A percentile compares a stretch with the other conserved stretches of the same genome.
phyloP scores from a whole-genome alignment of 2,329 filamentous ascomycete species.

The Pseudogymnoascus verrucosus region DNA sequence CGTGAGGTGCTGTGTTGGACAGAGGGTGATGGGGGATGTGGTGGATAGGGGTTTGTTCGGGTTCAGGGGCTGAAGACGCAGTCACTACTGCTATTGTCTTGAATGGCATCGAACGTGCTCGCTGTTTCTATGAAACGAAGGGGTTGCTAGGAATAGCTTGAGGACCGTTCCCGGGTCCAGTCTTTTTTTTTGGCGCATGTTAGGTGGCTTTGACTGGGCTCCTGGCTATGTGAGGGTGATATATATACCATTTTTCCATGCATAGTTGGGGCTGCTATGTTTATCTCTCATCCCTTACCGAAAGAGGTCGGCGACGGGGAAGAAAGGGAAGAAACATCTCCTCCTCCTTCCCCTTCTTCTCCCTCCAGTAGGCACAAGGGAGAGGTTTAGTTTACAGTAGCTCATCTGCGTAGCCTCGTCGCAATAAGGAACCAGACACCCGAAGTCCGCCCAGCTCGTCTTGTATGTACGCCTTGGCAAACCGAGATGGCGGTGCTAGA shows the following conservation, averaged over 20 bases:
- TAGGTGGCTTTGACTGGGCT: neutral
- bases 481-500: neutral
- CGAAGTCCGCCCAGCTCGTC: neutral
- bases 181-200: too few species aligned
- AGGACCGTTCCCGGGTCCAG: too few species aligned
- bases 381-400: too few species aligned
- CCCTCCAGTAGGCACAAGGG: too few species aligned
- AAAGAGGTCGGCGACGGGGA: too few species aligned
- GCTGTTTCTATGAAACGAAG: neutral
- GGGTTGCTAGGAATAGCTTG: neutral
- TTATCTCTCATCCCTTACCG: too few species aligned
- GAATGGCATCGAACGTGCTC: neutral
- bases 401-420: neutral
- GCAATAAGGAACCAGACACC: neutral
- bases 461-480: neutral
- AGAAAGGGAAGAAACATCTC: too few species aligned
- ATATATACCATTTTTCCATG: neutral
- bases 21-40: neutral
- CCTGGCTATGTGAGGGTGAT: neutral
- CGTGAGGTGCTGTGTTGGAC: too few species aligned
- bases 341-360: too few species aligned
- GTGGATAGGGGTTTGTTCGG: too few species aligned
- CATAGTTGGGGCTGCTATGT: too few species aligned
- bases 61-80: neutral
- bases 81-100: neutral